Evolutionary conservation across 1,139 yeast genomes (phyloP).

Genomic region (Geotrichum macrosporum): DNA sequence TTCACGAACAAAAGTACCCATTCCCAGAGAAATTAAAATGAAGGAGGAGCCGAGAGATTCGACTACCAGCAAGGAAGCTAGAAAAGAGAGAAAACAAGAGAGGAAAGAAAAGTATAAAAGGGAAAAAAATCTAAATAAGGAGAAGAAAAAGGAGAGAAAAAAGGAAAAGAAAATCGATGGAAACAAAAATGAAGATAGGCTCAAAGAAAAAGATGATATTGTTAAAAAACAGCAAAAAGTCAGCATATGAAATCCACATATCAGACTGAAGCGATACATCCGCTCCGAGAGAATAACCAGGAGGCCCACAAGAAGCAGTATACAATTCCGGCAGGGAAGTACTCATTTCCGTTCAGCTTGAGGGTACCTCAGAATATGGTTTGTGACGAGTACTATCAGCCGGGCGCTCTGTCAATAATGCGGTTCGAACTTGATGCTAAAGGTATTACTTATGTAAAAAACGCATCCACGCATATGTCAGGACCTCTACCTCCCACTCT

Average conservation of each 20-base stretch:
- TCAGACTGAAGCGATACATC: slow-evolving; percentile 54
- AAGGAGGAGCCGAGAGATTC: too few relatives aligned
- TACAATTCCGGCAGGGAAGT: slow-evolving; percentile 58
- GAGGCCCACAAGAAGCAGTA: slow-evolving; percentile 50
- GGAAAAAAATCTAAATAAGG: too few relatives aligned
- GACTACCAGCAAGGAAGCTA: too few relatives aligned
- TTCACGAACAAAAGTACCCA: slow-evolving; percentile 19
- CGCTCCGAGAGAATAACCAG: slow-evolving; percentile 52
- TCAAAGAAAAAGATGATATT: too few relatives aligned
- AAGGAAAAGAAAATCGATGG: slow-evolving; percentile 18
- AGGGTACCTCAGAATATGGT: slow-evolving; percentile 49
- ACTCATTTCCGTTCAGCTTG: slow-evolving; percentile 55
- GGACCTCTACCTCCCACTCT: slow-evolving; percentile 56
- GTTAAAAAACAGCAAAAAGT: too few relatives aligned
- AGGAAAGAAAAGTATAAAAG: too few relatives aligned
- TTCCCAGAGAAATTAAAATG: slow-evolving; percentile 12
- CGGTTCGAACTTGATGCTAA: slow-evolving; percentile 43
- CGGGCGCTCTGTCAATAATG: slow-evolving; percentile 22
- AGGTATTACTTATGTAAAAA: slow-evolving; percentile 32
- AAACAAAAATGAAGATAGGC: too few relatives aligned
- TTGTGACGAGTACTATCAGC: slow-evolving; percentile 41
- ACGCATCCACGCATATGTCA: slow-evolving; percentile 40
- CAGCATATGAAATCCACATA: slow-evolving; percentile 50
- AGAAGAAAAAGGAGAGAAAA: slow-evolving; percentile 20
- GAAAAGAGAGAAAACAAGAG: too few relatives aligned